A percentile compares a stretch with the other conserved stretches of the same genome.
Evolutionary conservation across 2,329 filamentous ascomycete genomes (phyloP).

Genomic region (Ophiostoma novo-ulmi): DNA sequence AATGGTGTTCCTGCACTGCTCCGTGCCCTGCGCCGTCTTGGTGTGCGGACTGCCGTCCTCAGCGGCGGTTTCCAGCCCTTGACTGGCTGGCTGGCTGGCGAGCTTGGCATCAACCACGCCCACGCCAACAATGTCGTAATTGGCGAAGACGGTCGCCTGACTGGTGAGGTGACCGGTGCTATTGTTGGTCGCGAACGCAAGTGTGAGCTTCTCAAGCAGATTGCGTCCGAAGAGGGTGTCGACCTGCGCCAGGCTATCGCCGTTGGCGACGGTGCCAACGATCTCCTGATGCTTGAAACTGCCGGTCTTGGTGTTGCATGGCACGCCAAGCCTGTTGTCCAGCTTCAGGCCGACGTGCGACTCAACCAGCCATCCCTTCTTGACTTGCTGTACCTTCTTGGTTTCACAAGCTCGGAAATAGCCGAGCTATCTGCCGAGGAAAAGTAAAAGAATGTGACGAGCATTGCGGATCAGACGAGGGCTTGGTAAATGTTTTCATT

Average conservation of each 20-base stretch:
- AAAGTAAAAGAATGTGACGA: background rate
- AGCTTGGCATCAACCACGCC: conserved; percentile 82
- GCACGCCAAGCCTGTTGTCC: conserved; percentile 78
- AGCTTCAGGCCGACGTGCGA: conserved; percentile 67
- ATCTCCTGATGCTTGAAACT: conserved; percentile 70
- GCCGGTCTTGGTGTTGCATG: conserved; percentile 76
- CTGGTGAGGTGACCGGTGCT: conserved; percentile 64
- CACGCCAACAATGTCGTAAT: conserved; percentile 79
- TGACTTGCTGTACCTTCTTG: conserved; percentile 70
- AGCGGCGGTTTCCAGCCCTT: conserved; percentile 90
- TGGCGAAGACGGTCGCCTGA: conserved; percentile 55
- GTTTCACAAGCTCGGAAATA: conserved; percentile 62
- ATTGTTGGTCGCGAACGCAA: conserved; percentile 77
- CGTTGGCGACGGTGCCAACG: conserved; percentile 78
- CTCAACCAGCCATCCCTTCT: conserved; percentile 66
- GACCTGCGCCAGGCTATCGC: conserved; percentile 63
- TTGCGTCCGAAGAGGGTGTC: conserved; percentile 63
- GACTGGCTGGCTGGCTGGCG: conserved; percentile 75
- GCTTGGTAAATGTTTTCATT: background rate
- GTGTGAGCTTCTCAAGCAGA: conserved; percentile 63
- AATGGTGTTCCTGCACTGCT: conserved; percentile 73
- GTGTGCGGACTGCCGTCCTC: conserved; percentile 82
- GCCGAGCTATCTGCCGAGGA: conserved; percentile 26
- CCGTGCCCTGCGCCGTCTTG: conserved; percentile 66
- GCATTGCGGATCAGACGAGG: background rate